Conservation (phyloP, 192 early-diverging fungal species). For the Haplosporangium gracile region DNA sequence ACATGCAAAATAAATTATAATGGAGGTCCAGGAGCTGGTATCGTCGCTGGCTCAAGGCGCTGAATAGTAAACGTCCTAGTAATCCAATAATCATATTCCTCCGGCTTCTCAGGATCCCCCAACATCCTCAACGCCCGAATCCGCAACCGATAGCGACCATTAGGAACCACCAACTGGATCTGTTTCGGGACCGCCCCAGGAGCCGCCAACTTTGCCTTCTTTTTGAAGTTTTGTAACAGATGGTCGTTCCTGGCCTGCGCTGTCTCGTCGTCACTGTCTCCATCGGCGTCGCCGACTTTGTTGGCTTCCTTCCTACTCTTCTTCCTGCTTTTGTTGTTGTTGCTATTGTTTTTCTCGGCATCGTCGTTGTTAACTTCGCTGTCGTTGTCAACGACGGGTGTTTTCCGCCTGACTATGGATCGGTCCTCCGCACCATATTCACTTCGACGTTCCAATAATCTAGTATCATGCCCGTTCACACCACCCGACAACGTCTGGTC, state of each 20-base stretch:
- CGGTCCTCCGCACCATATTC: not conserved
- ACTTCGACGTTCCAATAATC: not conserved
- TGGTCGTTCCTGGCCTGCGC: slow-evolving; percentile 8
- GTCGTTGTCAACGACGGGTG: not conserved
- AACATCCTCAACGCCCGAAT: slow-evolving; percentile 21
- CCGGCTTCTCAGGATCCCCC: slow-evolving; percentile 25
- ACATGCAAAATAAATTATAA: too few species aligned
- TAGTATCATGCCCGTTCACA: not conserved
- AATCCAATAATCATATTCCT: slow-evolving; percentile 39
- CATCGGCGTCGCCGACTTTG: not conserved
- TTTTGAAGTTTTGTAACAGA: not conserved
- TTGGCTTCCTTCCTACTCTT: not conserved
- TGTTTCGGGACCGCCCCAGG: not conserved
- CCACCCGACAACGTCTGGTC: not conserved
- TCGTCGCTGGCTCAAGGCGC: not conserved
- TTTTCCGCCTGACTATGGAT: not conserved
- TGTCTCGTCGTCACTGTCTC: not conserved
- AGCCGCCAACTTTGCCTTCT: not conserved
- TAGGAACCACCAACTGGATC: slow-evolving; percentile 10
- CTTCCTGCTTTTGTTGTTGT: not conserved
- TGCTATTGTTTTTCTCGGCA: too few species aligned
- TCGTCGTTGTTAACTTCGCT: not conserved
- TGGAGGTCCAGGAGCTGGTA: not conserved
- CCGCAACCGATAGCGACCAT: slow-evolving; percentile 30
- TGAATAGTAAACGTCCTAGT: slow-evolving; percentile 20